Evolutionary conservation across 2,329 filamentous ascomycete genomes (phyloP), one percentile per base, ranked within the genome.

Genomic region (Lecanicillium sp.): DNA sequence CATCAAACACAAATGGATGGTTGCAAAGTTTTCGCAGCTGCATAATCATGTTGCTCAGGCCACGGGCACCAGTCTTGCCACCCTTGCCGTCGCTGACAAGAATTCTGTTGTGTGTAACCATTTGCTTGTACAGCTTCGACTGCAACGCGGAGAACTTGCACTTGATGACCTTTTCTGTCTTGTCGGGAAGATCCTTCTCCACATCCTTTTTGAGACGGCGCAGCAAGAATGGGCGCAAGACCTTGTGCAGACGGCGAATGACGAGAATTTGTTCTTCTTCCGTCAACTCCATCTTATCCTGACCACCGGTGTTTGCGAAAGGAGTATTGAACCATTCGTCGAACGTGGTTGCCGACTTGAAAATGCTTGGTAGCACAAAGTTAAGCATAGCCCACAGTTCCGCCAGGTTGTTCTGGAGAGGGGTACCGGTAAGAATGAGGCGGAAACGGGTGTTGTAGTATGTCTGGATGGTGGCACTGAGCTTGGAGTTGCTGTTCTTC

Each of bases 301-400:
- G 90, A 29, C 87, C 82, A 63, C 92, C 92, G 5, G 92, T 98
- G 59, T 98, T 98, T 50, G 92, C 92, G 60, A 98, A 98, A 0
- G 92, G 92, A 18, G 92, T 98, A 59, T 97, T 98, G 79, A 98
- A 98, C 92, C 92, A 98, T 61, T 98, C 92, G 60, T 98, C 92
- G 56, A 98, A 98, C 2, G 90, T 97, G 59, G 92, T 96, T 46
- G 90, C 88, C 3, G 92, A 97, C 61, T 98, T 98, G 81, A 98
- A 98, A 49, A 98, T 98, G 51, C 87, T 97, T 3, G 92, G 92
- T 35, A 98, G 71, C 29, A 96, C 92, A 61, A 98, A 98, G 68
- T 98, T 98, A 55, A 98, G 84, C 71, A 98, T 82, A 18, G 92
- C 87, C 92, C 92, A 98, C 53, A 98, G 68, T 59, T 98, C 92